Evolutionary conservation across 495 filamentous ascomycete genomes (phyloP).

Genomic region (Neurospora sp.): DNA sequence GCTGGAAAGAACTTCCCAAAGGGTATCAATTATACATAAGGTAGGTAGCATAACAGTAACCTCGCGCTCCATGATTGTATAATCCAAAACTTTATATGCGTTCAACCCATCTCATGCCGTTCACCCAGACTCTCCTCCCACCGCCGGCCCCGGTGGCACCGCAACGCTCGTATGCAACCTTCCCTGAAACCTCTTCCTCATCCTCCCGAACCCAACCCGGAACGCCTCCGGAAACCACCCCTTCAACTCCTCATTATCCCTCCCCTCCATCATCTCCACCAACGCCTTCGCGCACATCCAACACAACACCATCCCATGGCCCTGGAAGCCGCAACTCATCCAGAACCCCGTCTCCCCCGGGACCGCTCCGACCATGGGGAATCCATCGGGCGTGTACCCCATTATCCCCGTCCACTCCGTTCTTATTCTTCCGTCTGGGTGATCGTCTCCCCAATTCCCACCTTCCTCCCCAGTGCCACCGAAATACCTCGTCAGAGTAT

Average conservation of each 20-base stretch:
- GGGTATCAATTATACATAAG: not conserved
- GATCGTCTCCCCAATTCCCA: constrained; percentile 46
- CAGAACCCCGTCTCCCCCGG: constrained; percentile 35
- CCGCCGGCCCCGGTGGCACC: not conserved
- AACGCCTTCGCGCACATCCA: constrained; percentile 46
- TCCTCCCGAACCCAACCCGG: constrained; percentile 32
- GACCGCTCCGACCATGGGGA: constrained; percentile 45
- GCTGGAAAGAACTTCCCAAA: not conserved
- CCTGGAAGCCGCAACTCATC: constrained; percentile 45
- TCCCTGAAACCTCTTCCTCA: constrained; percentile 34
- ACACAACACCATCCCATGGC: constrained; percentile 51
- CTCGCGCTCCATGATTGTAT: not conserved
- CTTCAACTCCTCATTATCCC: constrained; percentile 19
- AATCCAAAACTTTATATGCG: not conserved
- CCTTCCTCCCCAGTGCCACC: constrained; percentile 26
- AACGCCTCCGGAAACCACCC: constrained; percentile 46
- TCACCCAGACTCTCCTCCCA: not conserved
- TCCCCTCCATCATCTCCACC: constrained; percentile 38
- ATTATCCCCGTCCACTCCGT: constrained; percentile 56
- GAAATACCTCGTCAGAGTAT: constrained; percentile 42
- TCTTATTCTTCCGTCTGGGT: constrained; percentile 45
- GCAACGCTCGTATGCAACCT: constrained; percentile 16
- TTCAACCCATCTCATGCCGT: not conserved
- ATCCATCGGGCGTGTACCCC: constrained; percentile 46
- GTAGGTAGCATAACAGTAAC: not conserved